Conservation (phyloP, 345 rosid species). For the Carallia pectinifolia region DNA sequence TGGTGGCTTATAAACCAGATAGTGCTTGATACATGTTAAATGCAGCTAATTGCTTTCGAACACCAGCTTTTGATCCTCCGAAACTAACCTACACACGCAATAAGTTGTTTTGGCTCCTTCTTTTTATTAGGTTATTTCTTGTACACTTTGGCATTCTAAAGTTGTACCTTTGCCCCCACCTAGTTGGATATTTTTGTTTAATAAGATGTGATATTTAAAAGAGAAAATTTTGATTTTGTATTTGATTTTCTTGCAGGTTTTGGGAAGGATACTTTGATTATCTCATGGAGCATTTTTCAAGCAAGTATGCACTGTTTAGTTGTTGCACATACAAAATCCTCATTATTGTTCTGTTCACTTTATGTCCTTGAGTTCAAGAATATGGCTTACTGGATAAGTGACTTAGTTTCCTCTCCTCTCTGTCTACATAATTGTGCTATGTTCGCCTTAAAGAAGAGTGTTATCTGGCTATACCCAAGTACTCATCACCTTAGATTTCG, state of each 20-base stretch:
- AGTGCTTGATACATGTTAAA: too few species aligned
- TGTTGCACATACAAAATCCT: conserved; percentile 14
- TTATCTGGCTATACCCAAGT: not conserved
- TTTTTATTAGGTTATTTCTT: not conserved
- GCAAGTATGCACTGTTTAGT: conserved; percentile 43
- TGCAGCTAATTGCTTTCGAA: too few species aligned
- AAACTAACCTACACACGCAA: too few species aligned
- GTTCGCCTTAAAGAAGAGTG: not conserved
- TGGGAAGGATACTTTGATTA: conserved; percentile 98
- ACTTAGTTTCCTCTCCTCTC: not conserved
- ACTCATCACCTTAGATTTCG: too few species aligned
- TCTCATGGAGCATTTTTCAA: conserved; percentile 82
- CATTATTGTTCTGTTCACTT: too few species aligned
- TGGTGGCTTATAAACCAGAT: too few species aligned
- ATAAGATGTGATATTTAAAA: not conserved
- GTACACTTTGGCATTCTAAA: not conserved
- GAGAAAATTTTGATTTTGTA: not conserved
- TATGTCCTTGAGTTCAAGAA: not conserved
- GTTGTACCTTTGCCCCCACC: not conserved
- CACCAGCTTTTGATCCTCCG: too few species aligned
- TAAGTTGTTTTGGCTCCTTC: too few species aligned
- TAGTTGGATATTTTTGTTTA: not conserved
- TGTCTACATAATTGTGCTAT: not conserved
- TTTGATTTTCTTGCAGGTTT: conserved; percentile 56
- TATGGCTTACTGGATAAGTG: not conserved